phyloP scores from a whole-genome alignment of 2,329 filamentous ascomycete genomes.

The Xylariaceae sp. region DNA sequence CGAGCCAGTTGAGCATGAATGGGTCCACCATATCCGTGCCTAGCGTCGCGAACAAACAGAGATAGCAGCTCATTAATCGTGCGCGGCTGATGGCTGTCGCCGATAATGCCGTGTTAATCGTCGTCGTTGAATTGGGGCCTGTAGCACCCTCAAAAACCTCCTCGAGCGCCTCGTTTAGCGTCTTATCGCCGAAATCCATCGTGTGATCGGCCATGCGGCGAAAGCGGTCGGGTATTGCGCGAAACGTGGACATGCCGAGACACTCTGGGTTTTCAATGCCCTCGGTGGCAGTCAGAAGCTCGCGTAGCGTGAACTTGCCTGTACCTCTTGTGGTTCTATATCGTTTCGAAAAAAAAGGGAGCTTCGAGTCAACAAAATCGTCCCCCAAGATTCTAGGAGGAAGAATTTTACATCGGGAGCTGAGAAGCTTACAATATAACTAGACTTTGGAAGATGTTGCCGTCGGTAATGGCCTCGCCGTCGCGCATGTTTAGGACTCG shows the following conservation, averaged over 20 bases:
- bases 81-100: constrained; percentile 22
- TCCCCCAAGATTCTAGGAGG: too few species aligned
- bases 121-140: constrained; percentile 10
- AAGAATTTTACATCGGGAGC: too few species aligned
- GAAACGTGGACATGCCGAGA: constrained; percentile 17
- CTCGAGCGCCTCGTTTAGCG: constrained; percentile 18
- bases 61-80: constrained; percentile 22
- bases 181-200: constrained; percentile 16
- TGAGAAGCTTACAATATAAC: constrained; percentile 18
- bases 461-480: constrained; percentile 15
- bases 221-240: constrained; percentile 16
- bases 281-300: constrained; percentile 17
- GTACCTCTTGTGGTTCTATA: constrained; percentile 21
- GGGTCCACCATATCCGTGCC: constrained; percentile 21
- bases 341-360: too few species aligned
- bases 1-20: constrained; percentile 25
- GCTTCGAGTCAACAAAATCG: too few species aligned
- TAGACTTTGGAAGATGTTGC: constrained; percentile 21
- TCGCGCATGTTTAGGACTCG: constrained; percentile 20
- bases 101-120: constrained; percentile 3
- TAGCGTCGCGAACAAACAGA: constrained; percentile 21
- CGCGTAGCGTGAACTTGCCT: constrained; percentile 19
- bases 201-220: constrained; percentile 16
- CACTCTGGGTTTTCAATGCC: constrained; percentile 19
- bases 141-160: constrained; percentile 9